Evolutionary conservation across 345 rosid genomes (phyloP).

Genomic region (Laguncularia racemosa): DNA sequence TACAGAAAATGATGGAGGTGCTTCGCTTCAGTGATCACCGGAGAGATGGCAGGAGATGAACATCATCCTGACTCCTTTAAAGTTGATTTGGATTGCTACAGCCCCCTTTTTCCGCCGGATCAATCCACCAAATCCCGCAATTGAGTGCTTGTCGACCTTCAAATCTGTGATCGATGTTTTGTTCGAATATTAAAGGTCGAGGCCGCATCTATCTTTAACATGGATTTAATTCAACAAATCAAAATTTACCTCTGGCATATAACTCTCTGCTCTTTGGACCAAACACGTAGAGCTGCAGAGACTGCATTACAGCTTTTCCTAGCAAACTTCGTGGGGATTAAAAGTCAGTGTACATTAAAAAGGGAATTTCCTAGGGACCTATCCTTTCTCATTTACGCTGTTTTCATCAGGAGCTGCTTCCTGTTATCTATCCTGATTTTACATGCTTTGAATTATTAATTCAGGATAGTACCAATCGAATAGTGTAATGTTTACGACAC

Average conservation of each 20-base stretch:
- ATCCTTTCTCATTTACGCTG: too few relatives aligned
- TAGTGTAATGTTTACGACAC: too few relatives aligned
- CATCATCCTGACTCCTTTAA: slow-evolving; percentile 36
- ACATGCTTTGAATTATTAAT: too few relatives aligned
- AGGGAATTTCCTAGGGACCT: too few relatives aligned
- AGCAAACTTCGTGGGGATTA: slow-evolving; percentile 18
- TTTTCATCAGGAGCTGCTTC: too few relatives aligned
- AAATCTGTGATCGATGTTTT: slow-evolving; percentile 17
- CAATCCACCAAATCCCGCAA: slow-evolving; percentile 41
- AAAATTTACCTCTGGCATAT: slow-evolving; percentile 19
- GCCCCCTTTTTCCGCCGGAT: slow-evolving; percentile 43
- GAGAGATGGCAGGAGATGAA: slow-evolving; percentile 50
- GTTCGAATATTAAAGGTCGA: not conserved
- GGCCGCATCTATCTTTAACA: not conserved
- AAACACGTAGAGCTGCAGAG: slow-evolving; percentile 41
- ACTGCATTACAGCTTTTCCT: slow-evolving; percentile 38
- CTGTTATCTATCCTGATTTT: too few relatives aligned
- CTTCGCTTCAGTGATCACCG: slow-evolving; percentile 14
- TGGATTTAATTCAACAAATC: not conserved
- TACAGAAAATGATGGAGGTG: not conserved
- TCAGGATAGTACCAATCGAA: too few relatives aligned
- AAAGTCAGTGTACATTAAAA: too few relatives aligned
- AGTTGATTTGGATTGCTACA: slow-evolving; percentile 34
- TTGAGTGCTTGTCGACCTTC: slow-evolving; percentile 37
- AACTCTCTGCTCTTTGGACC: slow-evolving; percentile 24